phyloP scores from a whole-genome alignment of 2,329 filamentous ascomycete genomes.

The Chaetomium sp. region DNA sequence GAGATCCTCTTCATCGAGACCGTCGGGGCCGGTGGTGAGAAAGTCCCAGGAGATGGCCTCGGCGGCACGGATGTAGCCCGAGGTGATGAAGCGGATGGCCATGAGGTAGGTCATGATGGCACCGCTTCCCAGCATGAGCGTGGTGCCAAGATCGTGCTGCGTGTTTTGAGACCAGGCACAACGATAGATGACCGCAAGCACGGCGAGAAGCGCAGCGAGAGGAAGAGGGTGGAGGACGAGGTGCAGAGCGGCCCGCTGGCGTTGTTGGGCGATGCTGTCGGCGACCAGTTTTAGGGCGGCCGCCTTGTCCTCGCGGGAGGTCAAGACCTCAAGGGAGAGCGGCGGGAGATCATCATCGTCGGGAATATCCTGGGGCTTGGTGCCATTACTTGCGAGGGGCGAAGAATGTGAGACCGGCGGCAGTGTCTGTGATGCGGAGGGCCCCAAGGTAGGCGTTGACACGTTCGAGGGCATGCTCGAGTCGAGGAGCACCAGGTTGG shows the following conservation, averaged over 20 bases:
- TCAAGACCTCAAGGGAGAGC: constrained; percentile 55
- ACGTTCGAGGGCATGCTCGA: constrained; percentile 56
- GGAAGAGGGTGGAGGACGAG: constrained; percentile 58
- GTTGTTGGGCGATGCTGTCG: constrained; percentile 77
- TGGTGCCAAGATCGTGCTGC: constrained; percentile 45
- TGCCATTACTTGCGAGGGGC: not conserved
- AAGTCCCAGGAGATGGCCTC: constrained; percentile 58
- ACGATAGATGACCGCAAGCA: constrained; percentile 41
- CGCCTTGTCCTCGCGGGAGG: constrained; percentile 52
- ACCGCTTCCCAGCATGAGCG: constrained; percentile 53
- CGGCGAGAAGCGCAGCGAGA: constrained; percentile 40
- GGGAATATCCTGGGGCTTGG: constrained; percentile 8
- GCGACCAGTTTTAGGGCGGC: constrained; percentile 67
- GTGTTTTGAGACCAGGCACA: constrained; percentile 38
- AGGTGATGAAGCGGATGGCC: constrained; percentile 52
- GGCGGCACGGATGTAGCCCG: constrained; percentile 57
- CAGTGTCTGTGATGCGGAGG: constrained; percentile 37
- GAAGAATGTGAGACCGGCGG: not conserved
- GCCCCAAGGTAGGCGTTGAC: constrained; percentile 58
- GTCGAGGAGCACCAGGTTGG: constrained; percentile 65
- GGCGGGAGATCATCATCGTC: constrained; percentile 52
- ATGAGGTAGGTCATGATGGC: constrained; percentile 58
- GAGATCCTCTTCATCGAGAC: constrained; percentile 38
- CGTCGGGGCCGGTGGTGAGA: constrained; percentile 22
- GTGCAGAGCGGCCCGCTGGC: constrained; percentile 56